phyloP scores from a whole-genome alignment of 768 basidiomycete genomes.

The Cystobasidium onofrii region DNA sequence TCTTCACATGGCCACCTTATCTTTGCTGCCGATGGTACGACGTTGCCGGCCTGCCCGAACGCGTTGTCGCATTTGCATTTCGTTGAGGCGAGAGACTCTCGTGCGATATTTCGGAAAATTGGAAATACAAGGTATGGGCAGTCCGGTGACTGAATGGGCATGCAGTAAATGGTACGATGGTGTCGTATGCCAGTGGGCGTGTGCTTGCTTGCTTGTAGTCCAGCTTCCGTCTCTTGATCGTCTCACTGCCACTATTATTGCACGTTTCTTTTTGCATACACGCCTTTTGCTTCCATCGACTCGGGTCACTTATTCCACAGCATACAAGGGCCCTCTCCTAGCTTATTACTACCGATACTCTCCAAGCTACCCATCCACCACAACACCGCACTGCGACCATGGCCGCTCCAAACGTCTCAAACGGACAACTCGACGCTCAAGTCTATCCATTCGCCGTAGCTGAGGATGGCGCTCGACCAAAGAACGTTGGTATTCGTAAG shows the following conservation, averaged over 20 bases:
- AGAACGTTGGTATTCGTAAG: slow-evolving; percentile 81
- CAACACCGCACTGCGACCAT: no score
- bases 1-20: no score
- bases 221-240: background rate
- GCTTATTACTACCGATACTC: background rate
- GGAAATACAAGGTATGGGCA: background rate
- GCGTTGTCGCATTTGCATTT: background rate
- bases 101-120: background rate
- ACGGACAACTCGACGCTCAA: slow-evolving; percentile 21
- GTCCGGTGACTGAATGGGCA: no score
- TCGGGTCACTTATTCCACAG: no score
- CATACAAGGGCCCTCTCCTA: no score
- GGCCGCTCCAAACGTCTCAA: slow-evolving; percentile 9
- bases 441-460: slow-evolving; percentile 14
- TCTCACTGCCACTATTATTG: background rate
- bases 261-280: background rate
- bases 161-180: background rate
- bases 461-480: slow-evolving; percentile 53
- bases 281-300: background rate
- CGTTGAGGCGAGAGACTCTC: background rate
- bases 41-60: no score
- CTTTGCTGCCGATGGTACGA: no score
- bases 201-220: no score
- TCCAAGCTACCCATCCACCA: no score
- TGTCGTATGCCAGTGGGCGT: no score